Evolutionary conservation across 1,139 yeast species (phyloP), one percentile per base, ranked within the genome.

Genomic region (Candida anutae): DNA sequence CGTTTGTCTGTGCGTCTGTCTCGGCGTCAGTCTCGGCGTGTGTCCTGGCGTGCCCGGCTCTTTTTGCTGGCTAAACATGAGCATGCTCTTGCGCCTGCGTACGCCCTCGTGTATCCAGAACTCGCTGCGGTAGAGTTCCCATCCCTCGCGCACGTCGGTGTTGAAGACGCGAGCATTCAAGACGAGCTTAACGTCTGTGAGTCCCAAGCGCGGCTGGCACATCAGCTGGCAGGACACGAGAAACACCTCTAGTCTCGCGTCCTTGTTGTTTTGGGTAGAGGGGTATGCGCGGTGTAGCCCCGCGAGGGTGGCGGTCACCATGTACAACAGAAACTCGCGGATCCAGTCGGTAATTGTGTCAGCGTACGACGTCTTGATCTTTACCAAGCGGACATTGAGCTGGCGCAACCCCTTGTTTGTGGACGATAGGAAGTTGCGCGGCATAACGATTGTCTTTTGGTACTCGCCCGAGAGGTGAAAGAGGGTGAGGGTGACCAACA

Each of bases 91-190:
- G 23, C 85, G 60, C 40, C 88, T 60, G 41, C 94, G 68, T 5
- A 77, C 74, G 2, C 87, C 81, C 50, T 87, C 96, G 42, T 81
- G 69, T 18, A 77, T 74, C 96, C 97, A 90, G 48, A 87, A 90
- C 49, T 88, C 96, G 43, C 84, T 84, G 33, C 98, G 60, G 46
- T 88, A 90, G 26, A 85, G 55, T 45, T 90, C 98, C 98, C 98
- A 90, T 9, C 88, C 93, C 49, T 88, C 96, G 39, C 95, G 67
- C 4, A 83, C 74, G 32, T 83, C 93, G 0, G 90, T 76, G 35
- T 75, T 74, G 52, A 88, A 90, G 1, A 78, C 78, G 30, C 95
- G 63, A 1, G 96, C 82, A 35, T 81, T 80, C 32, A 90, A 60
- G 3, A 84, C 81, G 10, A 90, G 53, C 49, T 87, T 87, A 11